Evolutionary conservation across 768 basidiomycete species (phyloP), one percentile per base, ranked within the genome.

Genomic region (Pilatotrama ljubarskyi): DNA sequence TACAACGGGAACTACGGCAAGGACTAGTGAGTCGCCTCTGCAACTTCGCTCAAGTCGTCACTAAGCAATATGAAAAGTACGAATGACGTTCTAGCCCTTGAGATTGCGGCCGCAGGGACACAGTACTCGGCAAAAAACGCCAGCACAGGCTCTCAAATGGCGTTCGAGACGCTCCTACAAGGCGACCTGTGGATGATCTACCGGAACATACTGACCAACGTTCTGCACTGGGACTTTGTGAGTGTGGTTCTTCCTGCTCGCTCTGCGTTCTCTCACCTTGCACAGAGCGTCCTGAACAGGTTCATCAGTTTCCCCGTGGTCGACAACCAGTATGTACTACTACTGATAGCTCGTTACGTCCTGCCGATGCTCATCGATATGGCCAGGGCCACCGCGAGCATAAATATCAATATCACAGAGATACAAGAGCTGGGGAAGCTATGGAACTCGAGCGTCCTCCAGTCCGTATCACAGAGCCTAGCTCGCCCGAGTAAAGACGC

Each of bases 131-230:
- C 84, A 2, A 71, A 70, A 13, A 54, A 72, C 6, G 69, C 68
- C 13, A 66, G 46, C 24, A 65, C 55, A 8, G 52, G 43, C 51
- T 53, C 80, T 13, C 74, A 77, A 62, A 57, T 66, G 25, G 86
- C 86, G 0, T 80, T 90, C 49, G 80, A 77, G 9, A 81, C 77
- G 13, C 72, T 87, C 5, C 77, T 89, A 58, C 77, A 82, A 32
- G 88, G 83, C 0, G 76, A 84, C 59, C 74, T 76, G 44, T 91
- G 88, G 88, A 88, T 89, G 86, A 84, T 88, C 25, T 86, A 80
- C 66, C 73, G 74, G 13, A 89, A 90, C 66, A 70, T 76, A 10
- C 49, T 79, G 25, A 87, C 87, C 1, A 72, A 77, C 4, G 78
- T 83, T 17, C 67, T 85, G 46, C 87, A 88, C 67, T 91, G 86